A percentile compares a stretch with the other conserved stretches of the same genome.
Conservation (phyloP, 805 yeast species). For the Nakazawaea populi region DNA sequence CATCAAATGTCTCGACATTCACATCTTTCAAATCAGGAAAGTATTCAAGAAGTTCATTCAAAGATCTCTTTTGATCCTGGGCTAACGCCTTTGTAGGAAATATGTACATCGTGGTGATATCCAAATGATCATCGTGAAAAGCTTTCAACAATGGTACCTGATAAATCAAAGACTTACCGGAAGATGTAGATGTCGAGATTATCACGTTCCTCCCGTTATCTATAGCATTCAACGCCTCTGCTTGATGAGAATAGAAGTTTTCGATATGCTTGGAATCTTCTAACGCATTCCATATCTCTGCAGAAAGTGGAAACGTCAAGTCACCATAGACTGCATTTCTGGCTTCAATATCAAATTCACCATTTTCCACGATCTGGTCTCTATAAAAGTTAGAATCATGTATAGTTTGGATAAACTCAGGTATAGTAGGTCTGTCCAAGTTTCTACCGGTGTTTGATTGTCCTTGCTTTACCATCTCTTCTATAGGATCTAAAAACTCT, state of each 20-base stretch:
- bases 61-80: constrained; percentile 89
- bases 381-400: constrained; percentile 45
- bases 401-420: constrained; percentile 43
- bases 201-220: constrained; percentile 61
- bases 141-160: constrained; percentile 74
- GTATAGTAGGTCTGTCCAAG: constrained; percentile 35
- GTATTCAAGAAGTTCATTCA: constrained; percentile 47
- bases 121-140: constrained; percentile 30
- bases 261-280: constrained; percentile 40
- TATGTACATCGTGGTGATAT: constrained; percentile 71
- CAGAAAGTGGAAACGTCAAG: constrained; percentile 40
- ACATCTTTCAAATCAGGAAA: constrained; percentile 41
- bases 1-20: constrained; percentile 81
- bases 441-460: constrained; percentile 6
- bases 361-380: constrained; percentile 54
- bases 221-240: constrained; percentile 62
- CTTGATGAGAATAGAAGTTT: constrained; percentile 74
- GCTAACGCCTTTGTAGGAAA: constrained; percentile 98
- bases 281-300: constrained; percentile 47
- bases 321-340: constrained; percentile 39
- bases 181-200: constrained; percentile 91
- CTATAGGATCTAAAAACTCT: constrained; percentile 55
- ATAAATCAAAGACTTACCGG: constrained; percentile 91
- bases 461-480: constrained; percentile 38
- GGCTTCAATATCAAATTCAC: constrained; percentile 36